Evolutionary conservation across 768 basidiomycete species (phyloP).

Genomic region (Phlegmacium glaucopus): DNA sequence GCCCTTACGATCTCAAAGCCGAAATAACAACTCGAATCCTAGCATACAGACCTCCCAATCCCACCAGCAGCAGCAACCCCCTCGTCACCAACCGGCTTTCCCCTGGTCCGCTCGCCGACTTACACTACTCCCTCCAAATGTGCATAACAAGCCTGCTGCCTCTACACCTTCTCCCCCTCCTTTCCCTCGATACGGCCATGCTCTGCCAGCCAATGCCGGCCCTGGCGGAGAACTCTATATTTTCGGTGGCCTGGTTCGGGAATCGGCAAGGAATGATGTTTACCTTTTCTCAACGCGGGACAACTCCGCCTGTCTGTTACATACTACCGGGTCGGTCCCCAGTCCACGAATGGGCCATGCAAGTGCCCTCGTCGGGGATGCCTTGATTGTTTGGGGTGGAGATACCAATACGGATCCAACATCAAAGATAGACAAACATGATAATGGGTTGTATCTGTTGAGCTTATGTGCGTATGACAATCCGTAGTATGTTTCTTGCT

Average conservation of each 20-base stretch:
- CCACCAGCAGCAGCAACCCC: constrained; percentile 25
- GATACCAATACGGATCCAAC: constrained; percentile 83
- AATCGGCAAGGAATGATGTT: constrained; percentile 86
- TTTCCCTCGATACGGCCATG: constrained; percentile 95
- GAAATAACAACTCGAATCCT: constrained; percentile 27
- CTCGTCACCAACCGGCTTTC: constrained; percentile 50
- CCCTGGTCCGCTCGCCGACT: constrained; percentile 84
- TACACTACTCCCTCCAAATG: constrained; percentile 60
- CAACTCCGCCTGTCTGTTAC: constrained; percentile 74
- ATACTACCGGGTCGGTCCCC: constrained; percentile 87
- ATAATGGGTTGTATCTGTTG: constrained; percentile 89
- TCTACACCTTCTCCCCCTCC: constrained; percentile 78
- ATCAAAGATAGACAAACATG: constrained; percentile 72
- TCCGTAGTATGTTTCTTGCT: neutral
- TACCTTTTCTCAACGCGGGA: constrained; percentile 85
- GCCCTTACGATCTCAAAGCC: constrained; percentile 40
- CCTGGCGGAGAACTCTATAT: constrained; percentile 89
- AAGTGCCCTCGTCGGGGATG: constrained; percentile 91
- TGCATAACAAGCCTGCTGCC: constrained; percentile 63
- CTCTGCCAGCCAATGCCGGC: constrained; percentile 77
- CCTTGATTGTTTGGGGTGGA: constrained; percentile 97
- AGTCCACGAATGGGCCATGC: constrained; percentile 94
- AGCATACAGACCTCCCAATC: constrained; percentile 21
- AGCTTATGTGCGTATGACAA: constrained; percentile 74
- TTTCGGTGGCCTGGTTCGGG: constrained; percentile 94